Conservation (phyloP, 495 filamentous ascomycete species). For the Penicillium paradoxum region DNA sequence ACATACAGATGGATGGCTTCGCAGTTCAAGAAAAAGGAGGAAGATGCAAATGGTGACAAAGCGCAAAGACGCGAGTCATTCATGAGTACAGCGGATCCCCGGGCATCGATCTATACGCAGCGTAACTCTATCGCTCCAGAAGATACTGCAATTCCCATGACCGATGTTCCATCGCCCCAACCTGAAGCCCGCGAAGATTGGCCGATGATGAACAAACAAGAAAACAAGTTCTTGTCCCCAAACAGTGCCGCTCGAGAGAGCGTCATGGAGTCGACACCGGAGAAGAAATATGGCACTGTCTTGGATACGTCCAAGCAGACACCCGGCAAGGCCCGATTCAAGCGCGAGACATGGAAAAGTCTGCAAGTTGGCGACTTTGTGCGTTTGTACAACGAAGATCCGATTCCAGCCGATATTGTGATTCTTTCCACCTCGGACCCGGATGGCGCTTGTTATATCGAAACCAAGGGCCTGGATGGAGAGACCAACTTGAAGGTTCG, state of each 20-base stretch:
- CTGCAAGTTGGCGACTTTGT: constrained; percentile 96
- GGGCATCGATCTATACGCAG: constrained; percentile 56
- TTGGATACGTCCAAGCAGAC: constrained; percentile 55
- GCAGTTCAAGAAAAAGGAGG: constrained; percentile 30
- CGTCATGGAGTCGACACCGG: constrained; percentile 20
- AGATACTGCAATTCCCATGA: constrained; percentile 79
- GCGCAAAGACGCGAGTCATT: constrained; percentile 57
- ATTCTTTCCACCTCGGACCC: constrained; percentile 93
- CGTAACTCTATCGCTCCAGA: constrained; percentile 51
- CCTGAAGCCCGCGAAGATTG: constrained; percentile 47
- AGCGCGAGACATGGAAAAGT: constrained; percentile 92
- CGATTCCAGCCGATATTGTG: constrained; percentile 90
- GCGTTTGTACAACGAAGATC: constrained; percentile 92
- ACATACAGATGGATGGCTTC: constrained; percentile 55
- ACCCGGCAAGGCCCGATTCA: constrained; percentile 69
- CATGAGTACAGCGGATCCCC: constrained; percentile 54
- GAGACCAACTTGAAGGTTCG: constrained; percentile 98
- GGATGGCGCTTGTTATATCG: constrained; percentile 94
- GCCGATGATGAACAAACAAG: constrained; percentile 23
- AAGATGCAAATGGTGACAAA: constrained; percentile 30
- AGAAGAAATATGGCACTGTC: constrained; percentile 58
- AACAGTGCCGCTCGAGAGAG: constrained; percentile 31
- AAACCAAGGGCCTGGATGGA: constrained; percentile 97
- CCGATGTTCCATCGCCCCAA: constrained; percentile 79
- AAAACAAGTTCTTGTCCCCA: constrained; percentile 31